phyloP scores from a whole-genome alignment of 805 yeast species.

The Suhomyces sp. region DNA sequence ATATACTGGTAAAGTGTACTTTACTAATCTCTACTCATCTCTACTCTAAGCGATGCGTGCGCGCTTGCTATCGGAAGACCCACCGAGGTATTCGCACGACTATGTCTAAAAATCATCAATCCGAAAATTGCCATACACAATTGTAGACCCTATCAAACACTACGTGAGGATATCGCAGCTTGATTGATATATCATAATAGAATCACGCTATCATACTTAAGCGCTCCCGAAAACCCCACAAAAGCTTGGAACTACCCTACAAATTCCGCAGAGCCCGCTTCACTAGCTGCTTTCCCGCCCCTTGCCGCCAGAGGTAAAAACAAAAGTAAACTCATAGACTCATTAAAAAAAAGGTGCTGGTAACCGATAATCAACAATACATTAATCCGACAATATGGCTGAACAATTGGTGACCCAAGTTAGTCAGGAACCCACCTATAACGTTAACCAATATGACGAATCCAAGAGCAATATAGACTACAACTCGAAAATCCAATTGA shows the following conservation, averaged over 20 bases:
- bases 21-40: background rate
- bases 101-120: background rate
- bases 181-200: background rate
- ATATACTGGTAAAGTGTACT: background rate
- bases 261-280: background rate
- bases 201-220: too few species aligned
- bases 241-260: background rate
- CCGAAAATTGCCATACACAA: background rate
- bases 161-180: background rate
- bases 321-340: background rate
- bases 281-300: background rate
- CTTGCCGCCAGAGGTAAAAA: background rate
- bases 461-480: conserved; percentile 43
- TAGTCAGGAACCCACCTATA: conserved; percentile 36
- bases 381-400: conserved; percentile 23
- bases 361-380: conserved; percentile 8
- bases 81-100: background rate
- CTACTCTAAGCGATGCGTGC: background rate
- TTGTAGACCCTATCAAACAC: background rate
- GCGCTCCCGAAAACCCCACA: too few species aligned
- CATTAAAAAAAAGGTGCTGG: conserved; percentile 15
- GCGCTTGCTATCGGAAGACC: background rate
- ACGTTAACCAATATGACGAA: conserved; percentile 21
- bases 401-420: conserved; percentile 72
- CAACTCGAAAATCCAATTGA: conserved; percentile 69